These are phyloP conservation scores for Talaromyces stipitatus DNA, from an alignment of 495 filamentous ascomycete species.

Conservation along the genomic window DNA sequence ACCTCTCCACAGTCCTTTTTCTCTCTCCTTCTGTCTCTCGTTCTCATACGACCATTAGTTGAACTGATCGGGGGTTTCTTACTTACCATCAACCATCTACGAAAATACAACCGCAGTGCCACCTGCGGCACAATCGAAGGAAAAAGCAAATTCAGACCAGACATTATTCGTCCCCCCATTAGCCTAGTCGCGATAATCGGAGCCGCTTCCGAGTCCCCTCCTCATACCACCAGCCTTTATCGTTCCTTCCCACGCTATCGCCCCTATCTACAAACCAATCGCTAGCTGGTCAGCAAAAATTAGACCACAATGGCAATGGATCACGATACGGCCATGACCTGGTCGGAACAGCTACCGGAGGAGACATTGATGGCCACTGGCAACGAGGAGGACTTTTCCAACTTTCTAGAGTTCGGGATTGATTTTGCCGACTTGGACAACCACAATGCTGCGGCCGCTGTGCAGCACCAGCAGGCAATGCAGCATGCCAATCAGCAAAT, in stretches of 20 bases:
- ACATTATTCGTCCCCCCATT: slow-evolving; percentile 17
- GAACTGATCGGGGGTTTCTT: neutral
- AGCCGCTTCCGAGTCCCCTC: slow-evolving; percentile 4
- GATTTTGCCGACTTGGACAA: slow-evolving; percentile 40
- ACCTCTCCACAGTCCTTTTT: neutral
- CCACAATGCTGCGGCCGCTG: slow-evolving; percentile 22
- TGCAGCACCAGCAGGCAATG: slow-evolving; percentile 22
- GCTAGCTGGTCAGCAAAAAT: neutral
- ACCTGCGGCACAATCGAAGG: neutral
- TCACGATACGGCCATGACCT: slow-evolving; percentile 31
- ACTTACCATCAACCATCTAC: neutral
- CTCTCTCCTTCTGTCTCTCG: slow-evolving; percentile 1
- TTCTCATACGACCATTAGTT: neutral
- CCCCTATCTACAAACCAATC: neutral
- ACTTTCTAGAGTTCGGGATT: slow-evolving; percentile 47
- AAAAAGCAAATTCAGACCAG: slow-evolving; percentile 5
- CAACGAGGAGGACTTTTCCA: slow-evolving; percentile 45
- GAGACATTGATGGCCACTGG: slow-evolving; percentile 22
- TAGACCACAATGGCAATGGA: slow-evolving; percentile 23
- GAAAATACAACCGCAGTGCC: neutral
- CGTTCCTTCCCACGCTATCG: neutral
- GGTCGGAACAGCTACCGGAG: slow-evolving; percentile 32
- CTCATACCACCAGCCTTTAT: neutral
- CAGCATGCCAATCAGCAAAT: slow-evolving; percentile 24
- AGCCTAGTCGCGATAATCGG: slow-evolving; percentile 2